phyloP scores from a whole-genome alignment of 2,329 filamentous ascomycete species.

The Apiospora hydei region DNA sequence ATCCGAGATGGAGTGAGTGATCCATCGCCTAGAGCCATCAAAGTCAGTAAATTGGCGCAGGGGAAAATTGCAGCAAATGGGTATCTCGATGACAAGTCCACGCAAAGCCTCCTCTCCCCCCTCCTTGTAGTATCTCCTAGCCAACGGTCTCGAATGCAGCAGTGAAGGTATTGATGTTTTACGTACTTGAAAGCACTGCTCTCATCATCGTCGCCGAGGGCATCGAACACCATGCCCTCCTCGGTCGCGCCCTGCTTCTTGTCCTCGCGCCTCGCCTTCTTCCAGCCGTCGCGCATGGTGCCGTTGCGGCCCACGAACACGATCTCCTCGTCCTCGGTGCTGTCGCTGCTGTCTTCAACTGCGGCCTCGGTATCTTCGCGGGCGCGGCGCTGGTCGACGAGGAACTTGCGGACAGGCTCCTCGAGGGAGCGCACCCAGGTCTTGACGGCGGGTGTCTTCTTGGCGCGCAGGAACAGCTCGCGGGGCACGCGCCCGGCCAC shows the following conservation, averaged over 20 bases:
- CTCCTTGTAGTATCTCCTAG: background rate
- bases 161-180: background rate
- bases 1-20: conserved; percentile 88
- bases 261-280: conserved; percentile 61
- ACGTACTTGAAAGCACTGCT: conserved; percentile 83
- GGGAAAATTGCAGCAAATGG: background rate
- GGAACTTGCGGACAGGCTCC: conserved; percentile 80
- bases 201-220: conserved; percentile 72
- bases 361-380: conserved; percentile 46
- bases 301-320: conserved; percentile 83
- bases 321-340: conserved; percentile 67
- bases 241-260: conserved; percentile 53
- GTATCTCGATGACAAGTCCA: background rate
- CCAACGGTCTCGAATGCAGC: background rate
- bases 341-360: conserved; percentile 30
- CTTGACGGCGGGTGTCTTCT: conserved; percentile 80
- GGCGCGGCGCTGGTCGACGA: conserved; percentile 61
- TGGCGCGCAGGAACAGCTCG: conserved; percentile 81
- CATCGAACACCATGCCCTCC: conserved; percentile 79
- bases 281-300: conserved; percentile 62
- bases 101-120: background rate
- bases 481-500: conserved; percentile 71
- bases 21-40: conserved; percentile 73
- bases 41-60: conserved; percentile 25
- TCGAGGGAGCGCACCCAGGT: conserved; percentile 85